Base-by-base conservation (phyloP, 2,329 filamentous ascomycete genomes). In the Pestalotiopsis sp. region DNA sequence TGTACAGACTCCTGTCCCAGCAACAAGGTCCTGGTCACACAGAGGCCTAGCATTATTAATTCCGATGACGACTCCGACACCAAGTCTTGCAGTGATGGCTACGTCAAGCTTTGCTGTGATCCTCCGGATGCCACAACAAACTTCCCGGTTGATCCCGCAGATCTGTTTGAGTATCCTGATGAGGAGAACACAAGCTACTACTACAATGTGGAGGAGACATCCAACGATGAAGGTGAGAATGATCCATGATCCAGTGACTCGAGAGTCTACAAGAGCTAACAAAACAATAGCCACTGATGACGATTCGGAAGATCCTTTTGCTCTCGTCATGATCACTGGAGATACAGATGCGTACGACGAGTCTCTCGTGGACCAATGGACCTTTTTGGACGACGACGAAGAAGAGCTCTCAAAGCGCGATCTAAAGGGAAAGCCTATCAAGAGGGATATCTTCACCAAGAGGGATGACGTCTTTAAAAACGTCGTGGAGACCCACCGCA, bases 321-420 rank as follows among this genome's bases (percentile, higher is more conserved):
- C 58, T 17, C 27, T 61, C 12, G 58, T 61, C 23, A 61, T 61
- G 58, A 61, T 61, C 58, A 61, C 58, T 27, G 58, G 58, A 31
- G 58, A 61, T 5, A 61, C 58, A n/a, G 23, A 27, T n/a, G 58
- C 58, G 17, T 61, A 61, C 31, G 58, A 61, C 27, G 58, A 61
- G 58, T 61, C 58, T 17, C 58, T 61, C 14, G 58, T 61, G 25
- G 58, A 61, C 27, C 58, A 61, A 31, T 61, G 58, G 58, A 40
- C 27, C 12, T 61, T 61, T n/a, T n/a, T 61, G 58, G 58, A 61
- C n/a, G 58, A 61, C 5, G 58, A 61, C 5, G 17, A n/a, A 11
- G 27, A 13, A 31, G 58, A 61, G 27, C 23, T 61, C 14, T 31
- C 58, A n/a, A 61, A 61, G 27, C 58, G 58, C 1, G 58, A 61